These are phyloP conservation scores for Aspergillus oerlinghausenensis DNA, from an alignment of 2,329 filamentous ascomycete species.

Conservation along the genomic window DNA sequence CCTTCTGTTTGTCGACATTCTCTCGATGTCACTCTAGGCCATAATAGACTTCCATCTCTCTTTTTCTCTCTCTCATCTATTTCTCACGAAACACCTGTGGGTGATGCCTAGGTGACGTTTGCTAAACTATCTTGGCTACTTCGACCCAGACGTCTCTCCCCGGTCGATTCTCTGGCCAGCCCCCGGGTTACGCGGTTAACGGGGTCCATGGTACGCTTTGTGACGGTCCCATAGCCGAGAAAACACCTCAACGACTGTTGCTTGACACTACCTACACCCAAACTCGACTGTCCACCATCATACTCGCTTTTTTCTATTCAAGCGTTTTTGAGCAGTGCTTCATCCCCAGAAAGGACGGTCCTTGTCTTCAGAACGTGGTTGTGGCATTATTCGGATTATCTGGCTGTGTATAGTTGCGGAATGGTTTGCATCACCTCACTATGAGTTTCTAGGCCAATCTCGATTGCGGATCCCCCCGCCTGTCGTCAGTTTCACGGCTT, in stretches of 20 bases:
- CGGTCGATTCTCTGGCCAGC: not conserved
- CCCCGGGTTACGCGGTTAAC: conserved; percentile 15
- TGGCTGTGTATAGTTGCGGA: conserved; percentile 5
- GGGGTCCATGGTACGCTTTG: conserved; percentile 20
- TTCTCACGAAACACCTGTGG: not conserved
- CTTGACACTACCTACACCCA: conserved; percentile 1
- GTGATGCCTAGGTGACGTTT: conserved; percentile 16
- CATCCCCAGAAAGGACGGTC: not conserved
- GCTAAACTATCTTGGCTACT: not conserved
- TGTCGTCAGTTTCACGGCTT: conserved; percentile 5
- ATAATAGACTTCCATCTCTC: not conserved
- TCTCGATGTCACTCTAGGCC: not conserved
- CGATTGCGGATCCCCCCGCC: conserved; percentile 10
- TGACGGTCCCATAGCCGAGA: conserved; percentile 14
- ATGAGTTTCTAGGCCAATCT: conserved; percentile 13
- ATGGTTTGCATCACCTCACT: conserved; percentile 5
- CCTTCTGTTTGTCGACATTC: not conserved
- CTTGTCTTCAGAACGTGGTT: not conserved
- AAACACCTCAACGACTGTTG: conserved; percentile 2
- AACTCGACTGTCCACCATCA: conserved; percentile 2
- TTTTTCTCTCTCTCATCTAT: not conserved
- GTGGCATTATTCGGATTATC: not conserved
- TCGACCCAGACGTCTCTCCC: not conserved
- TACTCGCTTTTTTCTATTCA: not conserved
- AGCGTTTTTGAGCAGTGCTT: not conserved